A percentile compares a stretch with the other conserved stretches of the same genome.
These are phyloP conservation scores for Sarocladium kiliense DNA, from an alignment of 2,329 filamentous ascomycete species.

Conservation along the genomic window DNA sequence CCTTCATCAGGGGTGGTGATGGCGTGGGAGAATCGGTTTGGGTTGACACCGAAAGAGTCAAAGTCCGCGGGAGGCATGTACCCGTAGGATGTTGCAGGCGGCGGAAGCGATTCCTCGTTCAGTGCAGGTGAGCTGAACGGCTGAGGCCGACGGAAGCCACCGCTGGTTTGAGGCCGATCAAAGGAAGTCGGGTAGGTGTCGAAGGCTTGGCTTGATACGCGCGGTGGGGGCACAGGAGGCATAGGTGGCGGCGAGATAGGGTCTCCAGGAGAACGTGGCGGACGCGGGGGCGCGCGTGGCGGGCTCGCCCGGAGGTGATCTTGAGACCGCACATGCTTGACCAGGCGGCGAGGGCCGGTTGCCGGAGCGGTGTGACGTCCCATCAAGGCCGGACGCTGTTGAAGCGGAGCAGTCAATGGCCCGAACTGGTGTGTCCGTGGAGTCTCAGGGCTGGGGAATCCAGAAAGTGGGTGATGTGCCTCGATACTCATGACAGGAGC, in stretches of 20 bases:
- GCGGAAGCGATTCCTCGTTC: slow-evolving; percentile 15
- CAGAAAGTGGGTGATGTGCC: slow-evolving; percentile 31
- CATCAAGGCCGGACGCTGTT: slow-evolving; percentile 15
- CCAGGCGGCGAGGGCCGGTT: slow-evolving; percentile 26
- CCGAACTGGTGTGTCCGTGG: slow-evolving; percentile 23
- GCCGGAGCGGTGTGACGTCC: slow-evolving; percentile 16
- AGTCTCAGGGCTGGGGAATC: slow-evolving; percentile 41
- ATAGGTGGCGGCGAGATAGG: slow-evolving; percentile 22
- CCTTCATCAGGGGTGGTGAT: slow-evolving; percentile 35
- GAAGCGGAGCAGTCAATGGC: slow-evolving; percentile 22
- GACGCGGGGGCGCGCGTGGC: slow-evolving; percentile 41
- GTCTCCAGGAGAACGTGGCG: slow-evolving; percentile 35
- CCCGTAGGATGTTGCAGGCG: slow-evolving; percentile 10
- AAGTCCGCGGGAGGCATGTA: slow-evolving; percentile 10
- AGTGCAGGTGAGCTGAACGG: slow-evolving; percentile 29
- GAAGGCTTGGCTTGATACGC: slow-evolving; percentile 48
- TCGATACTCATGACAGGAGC: slow-evolving; percentile 20
- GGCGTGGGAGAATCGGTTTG: slow-evolving; percentile 29
- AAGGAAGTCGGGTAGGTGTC: slow-evolving; percentile 28
- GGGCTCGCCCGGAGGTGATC: slow-evolving; percentile 43
- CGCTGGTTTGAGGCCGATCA: slow-evolving; percentile 40
- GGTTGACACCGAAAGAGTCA: slow-evolving; percentile 20
- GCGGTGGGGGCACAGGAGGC: slow-evolving; percentile 43
- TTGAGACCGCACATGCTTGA: slow-evolving; percentile 42
- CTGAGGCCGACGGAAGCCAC: slow-evolving; percentile 39